A percentile compares a stretch with the other conserved stretches of the same genome.
phyloP scores from a whole-genome alignment of 371 early-diverging fungal genomes.

The Fennellomyces sp. region DNA sequence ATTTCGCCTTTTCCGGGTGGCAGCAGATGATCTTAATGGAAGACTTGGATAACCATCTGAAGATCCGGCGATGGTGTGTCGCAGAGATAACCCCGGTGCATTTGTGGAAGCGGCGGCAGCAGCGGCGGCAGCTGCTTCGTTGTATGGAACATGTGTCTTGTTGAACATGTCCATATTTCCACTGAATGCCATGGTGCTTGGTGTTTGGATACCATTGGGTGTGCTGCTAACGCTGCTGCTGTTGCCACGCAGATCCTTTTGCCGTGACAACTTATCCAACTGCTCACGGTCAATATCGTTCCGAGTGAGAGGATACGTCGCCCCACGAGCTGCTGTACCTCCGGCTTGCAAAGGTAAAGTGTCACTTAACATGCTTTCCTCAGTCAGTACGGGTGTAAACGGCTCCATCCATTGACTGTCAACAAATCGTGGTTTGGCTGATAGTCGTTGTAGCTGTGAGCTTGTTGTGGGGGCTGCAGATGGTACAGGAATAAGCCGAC shows the following conservation, averaged over 20 bases:
- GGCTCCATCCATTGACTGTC: constrained; percentile 3
- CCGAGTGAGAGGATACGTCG: constrained; percentile 8
- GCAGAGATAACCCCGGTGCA: neutral
- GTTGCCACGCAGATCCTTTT: constrained; percentile 12
- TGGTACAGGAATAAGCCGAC: neutral
- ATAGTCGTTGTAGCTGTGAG: neutral
- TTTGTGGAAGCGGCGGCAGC: neutral
- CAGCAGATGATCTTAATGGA: neutral
- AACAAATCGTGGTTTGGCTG: neutral
- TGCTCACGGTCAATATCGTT: constrained; percentile 23
- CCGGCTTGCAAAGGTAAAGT: neutral
- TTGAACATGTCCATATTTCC: neutral
- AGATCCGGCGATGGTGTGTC: neutral
- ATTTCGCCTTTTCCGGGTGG: neutral
- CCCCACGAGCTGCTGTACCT: neutral
- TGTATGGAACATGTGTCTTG: neutral
- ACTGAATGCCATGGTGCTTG: neutral
- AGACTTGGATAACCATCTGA: neutral
- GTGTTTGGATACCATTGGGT: neutral
- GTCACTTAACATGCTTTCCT: neutral
- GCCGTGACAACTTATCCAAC: constrained; percentile 17
- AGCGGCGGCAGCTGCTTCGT: neutral
- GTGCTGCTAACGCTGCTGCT: neutral
- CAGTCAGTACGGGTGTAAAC: neutral
- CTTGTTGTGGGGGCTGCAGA: neutral